Evolutionary conservation across 2,329 filamentous ascomycete genomes (phyloP).

Genomic region (Daldinia eschscholtzii): DNA sequence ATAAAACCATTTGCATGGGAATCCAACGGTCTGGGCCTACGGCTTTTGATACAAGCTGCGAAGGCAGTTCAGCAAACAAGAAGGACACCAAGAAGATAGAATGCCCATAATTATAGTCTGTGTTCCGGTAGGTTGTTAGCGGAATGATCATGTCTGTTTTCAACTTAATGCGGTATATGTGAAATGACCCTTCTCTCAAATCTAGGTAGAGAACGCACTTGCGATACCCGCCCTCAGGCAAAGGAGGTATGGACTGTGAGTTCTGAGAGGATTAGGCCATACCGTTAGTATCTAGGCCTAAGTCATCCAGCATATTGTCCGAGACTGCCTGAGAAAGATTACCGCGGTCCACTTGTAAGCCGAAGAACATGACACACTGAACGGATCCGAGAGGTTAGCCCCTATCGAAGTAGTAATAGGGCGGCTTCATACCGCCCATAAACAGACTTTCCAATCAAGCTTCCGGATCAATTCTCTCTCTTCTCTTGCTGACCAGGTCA

Average conservation of each 20-base stretch:
- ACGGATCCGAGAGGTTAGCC: conserved; percentile 36
- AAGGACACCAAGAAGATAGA: conserved; percentile 68
- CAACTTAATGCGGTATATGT: neutral
- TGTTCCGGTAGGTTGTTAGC: conserved; percentile 1
- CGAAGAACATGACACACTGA: conserved; percentile 71
- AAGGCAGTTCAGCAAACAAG: conserved; percentile 70
- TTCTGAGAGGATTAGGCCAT: conserved; percentile 47
- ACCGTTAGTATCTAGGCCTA: conserved; percentile 61
- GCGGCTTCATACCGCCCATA: conserved; percentile 55
- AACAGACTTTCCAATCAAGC: conserved; percentile 56
- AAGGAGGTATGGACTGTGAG: neutral
- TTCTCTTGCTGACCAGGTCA: conserved; percentile 66
- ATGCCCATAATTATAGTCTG: conserved; percentile 67
- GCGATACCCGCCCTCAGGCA: neutral
- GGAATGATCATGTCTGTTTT: neutral
- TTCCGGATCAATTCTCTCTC: conserved; percentile 66
- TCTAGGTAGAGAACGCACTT: neutral
- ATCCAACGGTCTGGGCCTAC: conserved; percentile 53
- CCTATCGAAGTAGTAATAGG: conserved; percentile 12
- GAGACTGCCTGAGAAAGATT: conserved; percentile 71
- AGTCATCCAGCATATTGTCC: conserved; percentile 71
- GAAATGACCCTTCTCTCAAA: neutral
- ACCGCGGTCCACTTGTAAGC: conserved; percentile 70
- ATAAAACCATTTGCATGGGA: conserved; percentile 51
- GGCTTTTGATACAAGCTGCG: conserved; percentile 70